phyloP scores from a whole-genome alignment of 129 eudicot species.

The Sambucus nigra region DNA sequence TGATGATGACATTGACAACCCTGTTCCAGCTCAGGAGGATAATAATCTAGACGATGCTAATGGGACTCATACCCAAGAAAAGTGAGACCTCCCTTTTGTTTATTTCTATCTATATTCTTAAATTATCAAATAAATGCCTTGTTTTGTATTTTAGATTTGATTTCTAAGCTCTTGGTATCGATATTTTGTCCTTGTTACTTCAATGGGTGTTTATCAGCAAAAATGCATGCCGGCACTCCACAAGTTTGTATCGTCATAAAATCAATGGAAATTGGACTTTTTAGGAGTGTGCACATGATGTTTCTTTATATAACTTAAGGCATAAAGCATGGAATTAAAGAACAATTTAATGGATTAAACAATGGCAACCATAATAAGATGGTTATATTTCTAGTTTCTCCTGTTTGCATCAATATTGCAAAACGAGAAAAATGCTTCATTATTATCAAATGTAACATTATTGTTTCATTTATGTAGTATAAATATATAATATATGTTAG shows the following conservation, averaged over 20 bases:
- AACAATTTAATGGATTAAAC: background rate
- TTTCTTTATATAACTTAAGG: background rate
- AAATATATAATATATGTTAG: background rate
- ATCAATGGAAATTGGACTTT: too few species aligned
- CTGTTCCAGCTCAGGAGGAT: conserved; percentile 13
- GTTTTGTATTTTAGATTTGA: too few species aligned
- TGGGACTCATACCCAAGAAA: conserved; percentile 24
- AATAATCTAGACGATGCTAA: conserved; percentile 22
- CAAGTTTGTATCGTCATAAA: too few species aligned
- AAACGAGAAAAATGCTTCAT: background rate
- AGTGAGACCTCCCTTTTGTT: conserved; percentile 18
- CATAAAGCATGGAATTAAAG: background rate
- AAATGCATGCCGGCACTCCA: too few species aligned
- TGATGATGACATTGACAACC: conserved; percentile 25
- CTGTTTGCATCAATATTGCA: background rate
- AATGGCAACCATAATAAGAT: background rate
- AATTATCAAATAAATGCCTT: too few species aligned
- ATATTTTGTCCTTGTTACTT: too few species aligned
- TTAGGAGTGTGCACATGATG: background rate
- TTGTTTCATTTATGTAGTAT: background rate
- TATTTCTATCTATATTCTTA: background rate
- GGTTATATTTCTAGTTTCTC: background rate
- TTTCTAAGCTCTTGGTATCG: too few species aligned
- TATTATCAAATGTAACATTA: background rate
- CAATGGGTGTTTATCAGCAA: too few species aligned